These are phyloP conservation scores for Hyphopichia homilentoma DNA, from an alignment of 805 yeast species.

Conservation along the genomic window DNA sequence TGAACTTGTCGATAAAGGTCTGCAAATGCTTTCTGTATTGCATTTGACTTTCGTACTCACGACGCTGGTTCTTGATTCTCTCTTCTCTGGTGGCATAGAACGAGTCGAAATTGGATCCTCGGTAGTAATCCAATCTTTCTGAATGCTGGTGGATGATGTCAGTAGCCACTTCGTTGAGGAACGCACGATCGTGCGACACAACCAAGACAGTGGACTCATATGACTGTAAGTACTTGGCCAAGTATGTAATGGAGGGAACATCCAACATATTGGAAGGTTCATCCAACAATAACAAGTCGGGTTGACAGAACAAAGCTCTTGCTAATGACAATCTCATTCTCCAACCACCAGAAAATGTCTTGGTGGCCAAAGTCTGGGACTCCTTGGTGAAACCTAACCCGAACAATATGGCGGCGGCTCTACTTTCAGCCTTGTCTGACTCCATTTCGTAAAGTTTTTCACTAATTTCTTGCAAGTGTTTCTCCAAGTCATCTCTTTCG, in stretches of 20 bases:
- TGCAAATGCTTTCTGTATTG: constrained; percentile 92
- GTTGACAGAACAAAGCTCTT: constrained; percentile 95
- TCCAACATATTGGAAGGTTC: constrained; percentile 99
- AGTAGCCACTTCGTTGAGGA: constrained; percentile 95
- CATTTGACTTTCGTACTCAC: constrained; percentile 98
- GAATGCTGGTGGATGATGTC: constrained; percentile 98
- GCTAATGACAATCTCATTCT: constrained; percentile 99
- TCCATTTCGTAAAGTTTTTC: constrained; percentile 90
- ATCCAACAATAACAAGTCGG: constrained; percentile 88
- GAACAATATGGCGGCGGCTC: constrained; percentile 88
- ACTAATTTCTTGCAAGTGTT: constrained; percentile 71
- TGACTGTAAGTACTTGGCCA: constrained; percentile 83
- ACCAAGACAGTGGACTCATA: constrained; percentile 92
- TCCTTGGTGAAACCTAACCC: constrained; percentile 94
- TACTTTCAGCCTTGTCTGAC: constrained; percentile 93
- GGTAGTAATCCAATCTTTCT: constrained; percentile 91
- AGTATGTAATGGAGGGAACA: constrained; percentile 94
- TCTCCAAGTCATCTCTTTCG: constrained; percentile 83
- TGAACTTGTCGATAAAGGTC: constrained; percentile 89
- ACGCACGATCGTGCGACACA: constrained; percentile 97
- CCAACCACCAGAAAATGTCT: constrained; percentile 99
- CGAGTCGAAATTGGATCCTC: constrained; percentile 89
- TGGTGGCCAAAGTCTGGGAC: constrained; percentile 79
- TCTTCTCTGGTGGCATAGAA: constrained; percentile 94
- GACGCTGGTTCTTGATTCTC: constrained; percentile 84